phyloP scores from a whole-genome alignment of 352 stramenopile genomes.

The Phytophthora citrophthora region DNA sequence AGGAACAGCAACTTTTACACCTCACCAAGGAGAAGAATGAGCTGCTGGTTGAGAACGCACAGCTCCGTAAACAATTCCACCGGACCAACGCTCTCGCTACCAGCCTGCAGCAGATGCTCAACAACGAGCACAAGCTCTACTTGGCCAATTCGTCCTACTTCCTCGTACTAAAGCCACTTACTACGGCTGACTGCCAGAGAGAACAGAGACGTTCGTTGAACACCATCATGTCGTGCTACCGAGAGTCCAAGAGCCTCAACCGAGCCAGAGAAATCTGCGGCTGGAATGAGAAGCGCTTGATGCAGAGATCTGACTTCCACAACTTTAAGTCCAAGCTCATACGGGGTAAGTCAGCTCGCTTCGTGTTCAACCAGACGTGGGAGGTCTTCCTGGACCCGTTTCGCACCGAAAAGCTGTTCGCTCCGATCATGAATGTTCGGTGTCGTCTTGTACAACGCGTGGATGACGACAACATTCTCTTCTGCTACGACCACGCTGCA shows the following conservation, averaged over 20 bases:
- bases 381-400: conserved; percentile 36
- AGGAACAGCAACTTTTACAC: conserved; percentile 17
- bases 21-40: conserved; percentile 27
- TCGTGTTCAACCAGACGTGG: conserved; percentile 34
- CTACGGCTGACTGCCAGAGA: conserved; percentile 21
- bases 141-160: conserved; percentile 37
- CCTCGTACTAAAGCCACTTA: conserved; percentile 36
- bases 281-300: conserved; percentile 35
- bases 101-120: conserved; percentile 34
- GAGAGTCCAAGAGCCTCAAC: conserved; percentile 12
- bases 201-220: conserved; percentile 18
- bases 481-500: conserved; percentile 37
- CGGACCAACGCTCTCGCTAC: conserved; percentile 7
- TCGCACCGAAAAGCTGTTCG: conserved; percentile 32
- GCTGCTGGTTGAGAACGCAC: conserved; percentile 34
- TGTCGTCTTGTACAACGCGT: conserved; percentile 39
- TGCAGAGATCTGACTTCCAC: conserved; percentile 26
- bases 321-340: conserved; percentile 38
- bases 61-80: conserved; percentile 36
- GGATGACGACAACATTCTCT: conserved; percentile 41
- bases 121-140: conserved; percentile 41
- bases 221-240: conserved; percentile 19
- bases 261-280: conserved; percentile 33
- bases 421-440: conserved; percentile 30
- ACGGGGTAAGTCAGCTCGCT: conserved; percentile 23